phyloP scores from a whole-genome alignment of 164 flowering plant genomes.

The Tetracentron sinense region DNA sequence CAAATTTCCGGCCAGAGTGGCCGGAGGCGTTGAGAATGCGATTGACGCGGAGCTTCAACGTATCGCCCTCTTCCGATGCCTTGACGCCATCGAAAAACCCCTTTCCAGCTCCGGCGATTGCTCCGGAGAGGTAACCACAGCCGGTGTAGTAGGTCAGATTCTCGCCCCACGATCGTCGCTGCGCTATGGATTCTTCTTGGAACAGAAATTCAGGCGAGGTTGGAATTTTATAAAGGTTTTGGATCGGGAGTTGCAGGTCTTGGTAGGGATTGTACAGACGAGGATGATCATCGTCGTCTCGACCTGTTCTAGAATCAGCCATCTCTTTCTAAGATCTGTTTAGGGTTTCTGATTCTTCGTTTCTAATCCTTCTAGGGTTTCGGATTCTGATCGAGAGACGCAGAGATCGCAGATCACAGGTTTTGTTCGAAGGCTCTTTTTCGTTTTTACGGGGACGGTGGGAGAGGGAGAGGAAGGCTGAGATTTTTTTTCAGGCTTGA shows the following conservation, averaged over 20 bases:
- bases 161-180: slow-evolving; percentile 90
- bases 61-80: slow-evolving; percentile 61
- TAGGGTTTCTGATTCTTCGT: neutral
- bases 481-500: too few species aligned
- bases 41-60: slow-evolving; percentile 64
- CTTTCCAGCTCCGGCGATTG: slow-evolving; percentile 52
- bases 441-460: too few species aligned
- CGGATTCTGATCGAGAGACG: neutral
- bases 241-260: slow-evolving; percentile 49
- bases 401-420: too few species aligned
- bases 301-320: slow-evolving; percentile 5
- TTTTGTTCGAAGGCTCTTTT: too few species aligned
- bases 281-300: slow-evolving; percentile 5
- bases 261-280: slow-evolving; percentile 84
- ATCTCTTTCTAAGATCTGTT: neutral
- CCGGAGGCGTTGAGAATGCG: slow-evolving; percentile 73
- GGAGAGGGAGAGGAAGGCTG: too few species aligned
- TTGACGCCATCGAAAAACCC: slow-evolving; percentile 53
- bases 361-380: neutral
- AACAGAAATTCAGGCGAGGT: slow-evolving; percentile 82
- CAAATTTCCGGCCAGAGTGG: slow-evolving; percentile 55
- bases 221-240: slow-evolving; percentile 67
- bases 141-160: slow-evolving; percentile 90
- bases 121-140: slow-evolving; percentile 60
- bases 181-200: slow-evolving; percentile 62